Percentiles rank a stretch among this genome's conserved stretches.
Conservation (phyloP, 257 asterid species). For the Asclepias syriaca region DNA sequence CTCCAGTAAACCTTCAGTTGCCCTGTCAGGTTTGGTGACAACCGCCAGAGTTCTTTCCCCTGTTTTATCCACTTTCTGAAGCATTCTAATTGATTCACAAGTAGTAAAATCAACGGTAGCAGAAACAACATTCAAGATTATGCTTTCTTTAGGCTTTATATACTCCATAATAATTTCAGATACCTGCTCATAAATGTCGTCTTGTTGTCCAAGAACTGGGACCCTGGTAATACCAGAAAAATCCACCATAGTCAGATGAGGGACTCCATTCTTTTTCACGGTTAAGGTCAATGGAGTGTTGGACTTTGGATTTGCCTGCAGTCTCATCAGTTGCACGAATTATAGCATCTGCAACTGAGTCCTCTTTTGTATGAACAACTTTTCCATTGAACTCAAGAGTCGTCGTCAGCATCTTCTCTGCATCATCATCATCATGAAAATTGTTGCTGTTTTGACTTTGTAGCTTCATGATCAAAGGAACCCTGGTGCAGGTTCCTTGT, state of each 20-base stretch:
- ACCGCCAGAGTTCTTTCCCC: constrained; percentile 19
- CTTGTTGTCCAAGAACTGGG: constrained; percentile 20
- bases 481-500: too few species aligned
- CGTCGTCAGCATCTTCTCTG: too few species aligned
- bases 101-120: constrained; percentile 15
- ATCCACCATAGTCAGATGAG: constrained; percentile 20
- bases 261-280: constrained; percentile 13
- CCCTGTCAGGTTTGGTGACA: constrained; percentile 12
- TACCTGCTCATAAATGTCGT: constrained; percentile 18
- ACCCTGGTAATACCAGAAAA: constrained; percentile 20
- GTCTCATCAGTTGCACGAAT: constrained; percentile 11
- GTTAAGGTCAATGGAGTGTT: constrained; percentile 5
- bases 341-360: constrained; percentile 1
- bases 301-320: constrained; percentile 14
- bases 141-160: constrained; percentile 14
- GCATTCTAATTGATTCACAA: constrained; percentile 19
- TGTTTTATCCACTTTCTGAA: constrained; percentile 2
- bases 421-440: too few species aligned
- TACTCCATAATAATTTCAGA: constrained; percentile 15
- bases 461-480: too few species aligned
- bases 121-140: constrained; percentile 16
- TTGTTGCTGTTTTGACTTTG: too few species aligned
- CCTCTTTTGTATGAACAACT: neutral
- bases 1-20: constrained; percentile 17
- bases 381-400: neutral